Conservation (phyloP, 345 rosid genomes). For the Gossypium australe region DNA sequence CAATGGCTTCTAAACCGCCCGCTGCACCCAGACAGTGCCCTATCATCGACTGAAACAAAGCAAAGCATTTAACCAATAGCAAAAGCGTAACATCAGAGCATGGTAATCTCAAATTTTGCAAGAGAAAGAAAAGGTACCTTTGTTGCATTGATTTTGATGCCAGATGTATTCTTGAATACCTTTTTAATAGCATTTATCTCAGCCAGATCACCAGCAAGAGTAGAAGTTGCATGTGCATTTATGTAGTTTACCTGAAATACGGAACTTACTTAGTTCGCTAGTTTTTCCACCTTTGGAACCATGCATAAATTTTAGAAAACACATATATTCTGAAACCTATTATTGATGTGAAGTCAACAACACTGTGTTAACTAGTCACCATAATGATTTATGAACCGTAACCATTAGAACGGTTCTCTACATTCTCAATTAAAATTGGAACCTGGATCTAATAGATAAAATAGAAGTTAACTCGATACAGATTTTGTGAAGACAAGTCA, state of each 20-base stretch:
- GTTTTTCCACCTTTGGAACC: neutral
- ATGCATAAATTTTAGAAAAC: neutral
- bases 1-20: conserved; percentile 97
- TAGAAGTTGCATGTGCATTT: conserved; percentile 97
- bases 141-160: conserved; percentile 89
- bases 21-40: conserved; percentile 99
- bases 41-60: conserved; percentile 74
- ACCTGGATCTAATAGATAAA: neutral
- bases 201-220: conserved; percentile 97
- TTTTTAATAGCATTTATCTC: conserved; percentile 94
- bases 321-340: neutral
- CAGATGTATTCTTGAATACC: conserved; percentile 81
- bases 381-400: neutral
- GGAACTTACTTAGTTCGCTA: conserved; percentile 6
- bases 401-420: neutral
- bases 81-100: conserved; percentile 7
- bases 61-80: neutral
- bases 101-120: neutral
- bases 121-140: conserved; percentile 50
- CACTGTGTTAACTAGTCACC: neutral
- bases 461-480: neutral
- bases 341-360: neutral
- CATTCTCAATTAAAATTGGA: neutral
- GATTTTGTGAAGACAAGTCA: neutral
- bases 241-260: conserved; percentile 81